Percentiles rank a stretch among this genome's conserved stretches.
These are phyloP conservation scores for Hebeloma cylindrosporum DNA, from an alignment of 768 basidiomycete genomes.

Conservation along the genomic window DNA sequence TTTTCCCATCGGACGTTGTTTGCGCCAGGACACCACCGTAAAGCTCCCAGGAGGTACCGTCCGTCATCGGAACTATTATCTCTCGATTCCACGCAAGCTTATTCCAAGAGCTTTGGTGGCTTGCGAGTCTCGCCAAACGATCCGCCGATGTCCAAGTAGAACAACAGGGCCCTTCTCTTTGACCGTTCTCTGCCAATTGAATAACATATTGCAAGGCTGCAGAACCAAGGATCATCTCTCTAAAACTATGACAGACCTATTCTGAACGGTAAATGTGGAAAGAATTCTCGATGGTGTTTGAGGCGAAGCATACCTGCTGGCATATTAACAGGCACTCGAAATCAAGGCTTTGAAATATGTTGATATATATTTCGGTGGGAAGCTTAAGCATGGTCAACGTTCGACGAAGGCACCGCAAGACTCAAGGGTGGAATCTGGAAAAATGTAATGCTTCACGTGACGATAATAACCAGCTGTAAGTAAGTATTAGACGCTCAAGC, in stretches of 20 bases:
- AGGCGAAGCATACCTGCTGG: slow-evolving; percentile 13
- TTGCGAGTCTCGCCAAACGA: slow-evolving; percentile 39
- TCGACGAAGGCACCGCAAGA: too few species aligned
- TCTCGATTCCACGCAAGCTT: slow-evolving; percentile 35
- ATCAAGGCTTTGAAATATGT: slow-evolving; percentile 6
- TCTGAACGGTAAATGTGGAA: background rate
- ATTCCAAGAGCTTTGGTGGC: slow-evolving; percentile 41
- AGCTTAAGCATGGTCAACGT: background rate
- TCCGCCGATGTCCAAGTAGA: slow-evolving; percentile 29
- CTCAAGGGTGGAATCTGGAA: too few species aligned
- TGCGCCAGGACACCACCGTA: slow-evolving; percentile 59
- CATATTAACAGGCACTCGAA: slow-evolving; percentile 6
- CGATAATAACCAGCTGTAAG: too few species aligned
- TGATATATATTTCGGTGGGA: slow-evolving; percentile 6
- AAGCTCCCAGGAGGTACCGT: slow-evolving; percentile 54
- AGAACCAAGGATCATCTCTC: slow-evolving; percentile 18
- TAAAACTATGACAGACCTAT: slow-evolving; percentile 18
- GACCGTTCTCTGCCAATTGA: slow-evolving; percentile 45
- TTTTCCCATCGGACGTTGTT: slow-evolving; percentile 22
- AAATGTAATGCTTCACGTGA: too few species aligned
- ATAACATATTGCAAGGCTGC: slow-evolving; percentile 41
- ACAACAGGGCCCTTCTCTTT: slow-evolving; percentile 35
- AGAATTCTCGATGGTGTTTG: background rate
- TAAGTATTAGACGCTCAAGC: background rate
- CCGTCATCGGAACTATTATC: slow-evolving; percentile 37